A percentile compares a stretch with the other conserved stretches of the same genome.
phyloP scores from a whole-genome alignment of 2,329 filamentous ascomycete species.

The Sporothrix mexicana region DNA sequence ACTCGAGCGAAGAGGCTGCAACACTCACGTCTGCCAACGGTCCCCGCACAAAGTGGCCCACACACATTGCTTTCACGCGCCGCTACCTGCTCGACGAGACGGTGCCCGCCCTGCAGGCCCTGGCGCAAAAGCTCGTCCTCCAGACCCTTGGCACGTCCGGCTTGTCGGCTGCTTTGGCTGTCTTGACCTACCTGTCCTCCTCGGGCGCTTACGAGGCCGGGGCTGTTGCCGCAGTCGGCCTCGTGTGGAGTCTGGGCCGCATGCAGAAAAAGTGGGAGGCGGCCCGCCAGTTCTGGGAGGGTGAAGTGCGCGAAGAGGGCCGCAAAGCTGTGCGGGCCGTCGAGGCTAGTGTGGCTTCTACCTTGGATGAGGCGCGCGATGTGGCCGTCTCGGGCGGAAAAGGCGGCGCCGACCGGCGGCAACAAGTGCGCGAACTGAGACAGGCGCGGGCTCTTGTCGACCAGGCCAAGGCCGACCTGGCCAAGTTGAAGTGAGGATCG shows the following conservation, averaged over 20 bases:
- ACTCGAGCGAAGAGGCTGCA: not conserved
- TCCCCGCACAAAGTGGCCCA: slow-evolving; percentile 65
- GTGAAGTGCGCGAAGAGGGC: slow-evolving; percentile 69
- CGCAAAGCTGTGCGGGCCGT: slow-evolving; percentile 65
- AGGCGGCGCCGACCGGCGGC: slow-evolving; percentile 34
- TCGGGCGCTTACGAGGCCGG: slow-evolving; percentile 66
- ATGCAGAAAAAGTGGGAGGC: slow-evolving; percentile 69
- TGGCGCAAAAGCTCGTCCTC: slow-evolving; percentile 75
- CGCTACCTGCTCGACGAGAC: slow-evolving; percentile 68
- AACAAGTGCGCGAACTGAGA: slow-evolving; percentile 45
- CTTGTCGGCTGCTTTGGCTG: slow-evolving; percentile 61
- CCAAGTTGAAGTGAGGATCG: slow-evolving; percentile 45
- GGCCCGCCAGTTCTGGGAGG: slow-evolving; percentile 66
- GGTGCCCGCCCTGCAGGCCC: slow-evolving; percentile 71
- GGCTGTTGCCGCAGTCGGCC: slow-evolving; percentile 64
- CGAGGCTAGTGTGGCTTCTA: slow-evolving; percentile 58
- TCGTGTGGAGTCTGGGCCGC: slow-evolving; percentile 63
- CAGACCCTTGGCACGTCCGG: slow-evolving; percentile 76
- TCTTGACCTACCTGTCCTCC: slow-evolving; percentile 62
- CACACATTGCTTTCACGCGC: slow-evolving; percentile 75
- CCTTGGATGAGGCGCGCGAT: slow-evolving; percentile 49
- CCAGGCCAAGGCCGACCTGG: slow-evolving; percentile 57
- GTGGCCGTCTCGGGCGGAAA: slow-evolving; percentile 24
- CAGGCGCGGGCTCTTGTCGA: slow-evolving; percentile 53
- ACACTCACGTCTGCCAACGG: not conserved